These are phyloP conservation scores for Xanthoparmelia taractica DNA, from an alignment of 495 filamentous ascomycete species.

Conservation along the genomic window DNA sequence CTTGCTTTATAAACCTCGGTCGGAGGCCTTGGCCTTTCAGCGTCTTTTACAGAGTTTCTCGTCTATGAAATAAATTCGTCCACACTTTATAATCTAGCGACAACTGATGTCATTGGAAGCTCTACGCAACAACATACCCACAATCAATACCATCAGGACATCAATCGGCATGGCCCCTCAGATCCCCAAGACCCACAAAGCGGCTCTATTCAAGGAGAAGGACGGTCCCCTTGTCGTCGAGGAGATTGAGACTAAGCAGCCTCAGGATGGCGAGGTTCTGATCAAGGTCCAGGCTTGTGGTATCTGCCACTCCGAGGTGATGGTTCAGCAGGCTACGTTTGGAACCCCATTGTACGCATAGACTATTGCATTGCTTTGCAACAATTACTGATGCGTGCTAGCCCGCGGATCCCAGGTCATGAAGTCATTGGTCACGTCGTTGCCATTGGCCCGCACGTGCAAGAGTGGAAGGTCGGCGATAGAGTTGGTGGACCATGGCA, in stretches of 20 bases:
- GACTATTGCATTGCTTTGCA: neutral
- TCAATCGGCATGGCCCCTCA: slow-evolving; percentile 28
- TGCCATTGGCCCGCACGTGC: slow-evolving; percentile 48
- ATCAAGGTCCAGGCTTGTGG: slow-evolving; percentile 51
- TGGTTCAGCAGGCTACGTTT: slow-evolving; percentile 49
- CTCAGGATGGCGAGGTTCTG: slow-evolving; percentile 55
- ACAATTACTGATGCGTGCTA: slow-evolving; percentile 1
- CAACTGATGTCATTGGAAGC: neutral
- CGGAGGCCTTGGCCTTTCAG: no score
- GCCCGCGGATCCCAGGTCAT: slow-evolving; percentile 38
- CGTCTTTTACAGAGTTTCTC: no score
- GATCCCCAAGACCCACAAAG: slow-evolving; percentile 60
- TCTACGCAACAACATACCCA: slow-evolving; percentile 13
- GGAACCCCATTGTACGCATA: slow-evolving; percentile 8
- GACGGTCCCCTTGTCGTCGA: slow-evolving; percentile 60
- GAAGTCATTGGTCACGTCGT: slow-evolving; percentile 55
- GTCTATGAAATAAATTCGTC: no score
- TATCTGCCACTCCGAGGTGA: slow-evolving; percentile 62
- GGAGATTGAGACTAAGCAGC: slow-evolving; percentile 59
- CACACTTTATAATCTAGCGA: no score
- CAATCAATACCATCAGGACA: slow-evolving; percentile 4
- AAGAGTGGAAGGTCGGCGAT: slow-evolving; percentile 54
- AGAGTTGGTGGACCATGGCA: slow-evolving; percentile 52
- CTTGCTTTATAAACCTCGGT: neutral
- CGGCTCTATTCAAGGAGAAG: slow-evolving; percentile 60